phyloP scores from a whole-genome alignment of 805 yeast species.

The Candida schatavii region DNA sequence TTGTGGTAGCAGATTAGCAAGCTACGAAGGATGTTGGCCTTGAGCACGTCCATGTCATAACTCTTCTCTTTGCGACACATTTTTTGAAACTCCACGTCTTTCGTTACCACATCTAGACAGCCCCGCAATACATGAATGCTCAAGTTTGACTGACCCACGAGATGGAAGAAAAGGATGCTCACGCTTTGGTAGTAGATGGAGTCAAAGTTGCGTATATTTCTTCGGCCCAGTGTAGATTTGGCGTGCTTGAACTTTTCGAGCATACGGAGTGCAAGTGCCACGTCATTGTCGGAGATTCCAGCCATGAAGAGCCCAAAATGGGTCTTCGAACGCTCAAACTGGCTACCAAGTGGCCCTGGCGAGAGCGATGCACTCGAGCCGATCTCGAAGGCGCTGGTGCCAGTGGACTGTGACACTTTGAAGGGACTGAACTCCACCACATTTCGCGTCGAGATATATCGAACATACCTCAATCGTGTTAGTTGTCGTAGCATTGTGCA shows the following conservation, averaged over 20 bases:
- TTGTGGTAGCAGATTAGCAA: not conserved
- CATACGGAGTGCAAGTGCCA: not conserved
- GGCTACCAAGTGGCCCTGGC: too few species aligned
- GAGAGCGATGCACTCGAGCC: too few species aligned
- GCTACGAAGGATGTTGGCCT: not conserved
- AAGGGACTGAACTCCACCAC: not conserved
- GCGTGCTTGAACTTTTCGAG: not conserved
- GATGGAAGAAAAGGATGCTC: not conserved
- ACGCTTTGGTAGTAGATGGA: slow-evolving; percentile 3
- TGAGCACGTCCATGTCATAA: not conserved
- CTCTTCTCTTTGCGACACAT: not conserved
- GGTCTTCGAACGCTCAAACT: not conserved
- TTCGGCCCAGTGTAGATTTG: not conserved
- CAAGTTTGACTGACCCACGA: not conserved
- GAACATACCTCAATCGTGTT: not conserved
- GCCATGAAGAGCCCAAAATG: slow-evolving; percentile 1
- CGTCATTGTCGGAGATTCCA: not conserved
- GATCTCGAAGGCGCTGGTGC: too few species aligned
- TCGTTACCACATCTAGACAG: not conserved
- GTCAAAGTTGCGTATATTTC: not conserved
- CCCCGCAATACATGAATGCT: not conserved
- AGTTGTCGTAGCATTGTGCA: too few species aligned
- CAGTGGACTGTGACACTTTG: not conserved
- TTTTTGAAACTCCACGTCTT: not conserved
- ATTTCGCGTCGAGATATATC: not conserved